Percentiles rank a stretch among this genome's conserved stretches.
Conservation (phyloP, 1,284 basidiomycete genomes). For the Malassezia nana region DNA sequence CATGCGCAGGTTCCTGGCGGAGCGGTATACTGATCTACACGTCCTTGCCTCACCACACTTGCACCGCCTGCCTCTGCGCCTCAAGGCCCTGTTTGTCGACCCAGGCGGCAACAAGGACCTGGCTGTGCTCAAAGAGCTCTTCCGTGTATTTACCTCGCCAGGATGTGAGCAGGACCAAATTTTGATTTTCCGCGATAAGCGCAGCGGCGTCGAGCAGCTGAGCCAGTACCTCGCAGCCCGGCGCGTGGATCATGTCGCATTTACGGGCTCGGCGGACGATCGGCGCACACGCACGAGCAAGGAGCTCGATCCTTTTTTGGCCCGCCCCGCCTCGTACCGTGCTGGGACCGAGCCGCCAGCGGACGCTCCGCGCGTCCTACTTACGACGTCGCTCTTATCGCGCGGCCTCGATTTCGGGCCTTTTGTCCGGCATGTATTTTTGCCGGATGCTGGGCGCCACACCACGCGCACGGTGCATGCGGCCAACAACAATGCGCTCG, state of each 20-base stretch:
- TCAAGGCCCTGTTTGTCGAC: constrained; percentile 62
- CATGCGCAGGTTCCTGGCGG: constrained; percentile 60
- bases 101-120: constrained; percentile 64
- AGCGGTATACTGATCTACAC: constrained; percentile 56
- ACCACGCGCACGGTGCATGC: constrained; percentile 60
- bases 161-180: constrained; percentile 54
- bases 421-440: constrained; percentile 19
- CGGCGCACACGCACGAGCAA: constrained; percentile 10
- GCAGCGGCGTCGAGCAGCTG: constrained; percentile 58
- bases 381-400: constrained; percentile 82
- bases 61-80: constrained; percentile 62
- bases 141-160: constrained; percentile 65
- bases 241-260: constrained; percentile 52
- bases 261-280: constrained; percentile 14
- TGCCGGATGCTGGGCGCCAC: constrained; percentile 19
- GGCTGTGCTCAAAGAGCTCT: constrained; percentile 65
- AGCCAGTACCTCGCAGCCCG: constrained; percentile 56
- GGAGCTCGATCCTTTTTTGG: constrained; percentile 15
- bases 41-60: constrained; percentile 68
- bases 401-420: constrained; percentile 77
- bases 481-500: constrained; percentile 73
- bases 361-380: constrained; percentile 55
- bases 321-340: background rate
- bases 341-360: background rate
- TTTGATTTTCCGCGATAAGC: constrained; percentile 71